Evolutionary conservation across 345 rosid genomes (phyloP).

Genomic region (Chamaenerion angustifolium): DNA sequence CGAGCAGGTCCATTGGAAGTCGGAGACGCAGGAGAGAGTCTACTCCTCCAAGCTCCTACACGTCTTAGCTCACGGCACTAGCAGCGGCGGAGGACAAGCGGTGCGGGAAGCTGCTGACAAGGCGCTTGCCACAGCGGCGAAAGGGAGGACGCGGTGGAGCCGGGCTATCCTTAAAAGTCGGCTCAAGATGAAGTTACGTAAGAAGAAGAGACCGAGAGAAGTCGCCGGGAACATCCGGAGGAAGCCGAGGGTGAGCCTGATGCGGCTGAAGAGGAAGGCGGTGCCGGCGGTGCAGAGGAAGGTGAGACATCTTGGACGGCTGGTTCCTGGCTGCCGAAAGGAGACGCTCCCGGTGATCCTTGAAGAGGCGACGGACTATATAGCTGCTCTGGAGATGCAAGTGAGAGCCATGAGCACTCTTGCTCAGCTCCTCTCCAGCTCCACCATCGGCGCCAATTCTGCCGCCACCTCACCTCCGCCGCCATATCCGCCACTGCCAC

Average conservation of each 20-base stretch:
- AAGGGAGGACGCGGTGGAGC: constrained; percentile 84
- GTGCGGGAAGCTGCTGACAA: constrained; percentile 79
- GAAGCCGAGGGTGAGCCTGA: constrained; percentile 58
- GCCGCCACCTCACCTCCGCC: neutral
- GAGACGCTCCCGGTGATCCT: constrained; percentile 77
- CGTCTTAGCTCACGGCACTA: constrained; percentile 46
- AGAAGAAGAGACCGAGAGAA: constrained; percentile 39
- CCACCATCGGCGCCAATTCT: constrained; percentile 13
- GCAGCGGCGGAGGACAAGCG: constrained; percentile 38
- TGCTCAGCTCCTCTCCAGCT: constrained; percentile 40
- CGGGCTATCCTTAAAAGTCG: constrained; percentile 68
- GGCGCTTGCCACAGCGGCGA: constrained; percentile 71
- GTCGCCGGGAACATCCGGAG: constrained; percentile 26
- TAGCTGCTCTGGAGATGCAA: constrained; percentile 97
- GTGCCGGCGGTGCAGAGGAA: constrained; percentile 71
- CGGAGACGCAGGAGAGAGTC: constrained; percentile 65
- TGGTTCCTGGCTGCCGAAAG: constrained; percentile 97
- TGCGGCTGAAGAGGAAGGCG: constrained; percentile 44
- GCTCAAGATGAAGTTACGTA: constrained; percentile 70
- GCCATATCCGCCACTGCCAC: neutral
- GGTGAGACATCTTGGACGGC: constrained; percentile 65
- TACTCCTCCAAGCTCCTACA: constrained; percentile 69
- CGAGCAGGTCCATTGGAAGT: constrained; percentile 48
- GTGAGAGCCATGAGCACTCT: constrained; percentile 78
- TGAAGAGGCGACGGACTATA: constrained; percentile 89